A percentile compares a stretch with the other conserved stretches of the same genome.
phyloP scores from a whole-genome alignment of 148 eudicot species.

The Rhododendron griersonianum region DNA sequence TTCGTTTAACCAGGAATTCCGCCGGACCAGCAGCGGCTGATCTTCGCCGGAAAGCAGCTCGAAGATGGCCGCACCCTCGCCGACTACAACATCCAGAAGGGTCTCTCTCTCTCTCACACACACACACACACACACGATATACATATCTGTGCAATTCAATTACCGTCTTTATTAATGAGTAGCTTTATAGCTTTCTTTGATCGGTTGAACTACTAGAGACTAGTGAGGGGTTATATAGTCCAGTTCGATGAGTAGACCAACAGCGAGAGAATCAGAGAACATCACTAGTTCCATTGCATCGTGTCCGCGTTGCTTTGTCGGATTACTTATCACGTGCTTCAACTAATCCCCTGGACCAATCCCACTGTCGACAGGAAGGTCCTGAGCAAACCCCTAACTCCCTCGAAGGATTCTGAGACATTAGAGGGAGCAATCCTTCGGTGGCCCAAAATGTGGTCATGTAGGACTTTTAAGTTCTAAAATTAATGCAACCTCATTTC shows the following conservation, averaged over 20 bases:
- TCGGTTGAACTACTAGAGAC: neutral
- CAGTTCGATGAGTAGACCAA: too few relatives aligned
- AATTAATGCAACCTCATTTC: neutral
- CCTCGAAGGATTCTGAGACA: neutral
- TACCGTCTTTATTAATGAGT: too few relatives aligned
- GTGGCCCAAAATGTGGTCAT: neutral
- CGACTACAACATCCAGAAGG: neutral
- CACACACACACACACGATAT: neutral
- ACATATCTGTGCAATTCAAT: neutral
- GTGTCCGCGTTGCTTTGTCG: neutral
- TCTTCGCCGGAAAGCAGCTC: neutral
- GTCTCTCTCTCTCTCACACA: neutral
- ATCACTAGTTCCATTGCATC: neutral
- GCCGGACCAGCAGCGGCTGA: neutral
- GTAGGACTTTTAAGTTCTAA: neutral
- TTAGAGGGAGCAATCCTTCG: neutral
- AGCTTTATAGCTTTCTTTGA: neutral
- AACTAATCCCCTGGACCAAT: neutral
- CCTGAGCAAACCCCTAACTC: neutral
- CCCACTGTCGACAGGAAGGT: neutral
- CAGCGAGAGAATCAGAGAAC: neutral
- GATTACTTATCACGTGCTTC: neutral
- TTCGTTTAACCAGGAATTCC: neutral
- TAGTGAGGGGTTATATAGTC: neutral
- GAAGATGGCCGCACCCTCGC: neutral